Evolutionary conservation across 495 filamentous ascomycete species (phyloP).

Genomic region (Choiromyces venosus): DNA sequence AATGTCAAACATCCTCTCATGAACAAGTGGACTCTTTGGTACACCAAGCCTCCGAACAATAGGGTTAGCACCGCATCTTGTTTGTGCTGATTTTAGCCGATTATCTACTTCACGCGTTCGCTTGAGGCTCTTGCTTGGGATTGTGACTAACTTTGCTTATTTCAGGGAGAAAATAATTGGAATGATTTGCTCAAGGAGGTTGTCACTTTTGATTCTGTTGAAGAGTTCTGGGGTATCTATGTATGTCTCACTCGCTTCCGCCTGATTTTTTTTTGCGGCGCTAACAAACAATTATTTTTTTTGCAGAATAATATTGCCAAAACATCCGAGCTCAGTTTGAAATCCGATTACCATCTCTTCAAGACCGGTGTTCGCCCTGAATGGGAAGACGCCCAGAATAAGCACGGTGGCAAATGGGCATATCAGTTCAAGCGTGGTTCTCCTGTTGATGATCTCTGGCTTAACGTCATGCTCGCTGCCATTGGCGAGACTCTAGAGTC

Average conservation of each 20-base stretch:
- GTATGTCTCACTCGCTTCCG: conserved; percentile 53
- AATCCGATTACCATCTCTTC: conserved; percentile 99
- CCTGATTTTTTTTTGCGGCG: not conserved
- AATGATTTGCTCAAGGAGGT: conserved; percentile 96
- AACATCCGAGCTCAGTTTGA: conserved; percentile 87
- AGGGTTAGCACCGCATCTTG: conserved; percentile 59
- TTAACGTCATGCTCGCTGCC: conserved; percentile 90
- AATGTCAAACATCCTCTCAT: conserved; percentile 97
- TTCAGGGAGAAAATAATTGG: conserved; percentile 80
- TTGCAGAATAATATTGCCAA: conserved; percentile 94
- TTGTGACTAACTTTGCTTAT: not conserved
- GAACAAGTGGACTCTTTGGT: conserved; percentile 97
- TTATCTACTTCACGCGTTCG: not conserved
- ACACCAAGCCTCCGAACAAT: conserved; percentile 95
- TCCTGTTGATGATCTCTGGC: conserved; percentile 92
- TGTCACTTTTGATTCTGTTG: conserved; percentile 94
- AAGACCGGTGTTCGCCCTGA: conserved; percentile 94
- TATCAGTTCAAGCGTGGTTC: conserved; percentile 88
- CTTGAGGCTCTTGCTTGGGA: not conserved
- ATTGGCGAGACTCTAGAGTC: conserved; percentile 97
- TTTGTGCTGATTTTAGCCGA: not conserved
- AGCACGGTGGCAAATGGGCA: conserved; percentile 98
- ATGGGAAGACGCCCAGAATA: conserved; percentile 97
- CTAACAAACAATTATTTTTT: conserved; percentile 23
- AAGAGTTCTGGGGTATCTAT: conserved; percentile 99